Base-by-base conservation (phyloP, 1,284 basidiomycete genomes). In the Puccinia polysora region DNA sequence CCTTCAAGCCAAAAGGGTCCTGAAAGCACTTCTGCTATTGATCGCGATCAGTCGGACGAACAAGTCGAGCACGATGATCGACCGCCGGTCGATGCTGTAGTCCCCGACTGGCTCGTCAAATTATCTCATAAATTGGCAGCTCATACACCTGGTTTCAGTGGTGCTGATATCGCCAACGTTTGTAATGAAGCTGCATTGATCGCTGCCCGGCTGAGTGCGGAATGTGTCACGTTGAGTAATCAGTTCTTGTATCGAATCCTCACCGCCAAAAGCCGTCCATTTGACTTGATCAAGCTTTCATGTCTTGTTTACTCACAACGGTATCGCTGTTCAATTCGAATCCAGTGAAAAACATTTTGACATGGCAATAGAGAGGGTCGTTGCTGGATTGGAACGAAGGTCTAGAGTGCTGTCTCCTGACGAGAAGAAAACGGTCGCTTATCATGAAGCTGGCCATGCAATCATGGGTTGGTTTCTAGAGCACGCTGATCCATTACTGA, bases 401-500 rank as follows among this genome's bases (percentile, higher is more conserved):
- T 92, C 88, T 75, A 84, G 94, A 74, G 89, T 98, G 47, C 83
- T 98, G 59, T 93, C 89, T 77, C 86, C 88, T 47, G 91, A 97
- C 76, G 96, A 99, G 85, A 99, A 99, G 87, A 94, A 88, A 83
- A 97, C 91, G 0, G 95, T 98, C 38, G 96, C 96, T 2, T 97
- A 98, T 81, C 96, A 98, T 80, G 96, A 99, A 84, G 96, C 96
- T 38, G 96, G 95, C 0, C 95, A 99, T 81, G 95, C 96, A 28
- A 88, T 98, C 60, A 95, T 91, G 78, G 95, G 95, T 20, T 98
- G 96, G 95, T 97, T 91, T 85, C 81, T 97, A 76, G 92, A 97
- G 82, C 90, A 95, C 76, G 95, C 95, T 67, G 93, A 97, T 81
- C 96, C 96, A 45, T 81, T 98, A 63, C 86, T 97, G 76, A 97